These are phyloP conservation scores for Rusavskia elegans DNA, from an alignment of 495 filamentous ascomycete genomes.

Conservation along the genomic window DNA sequence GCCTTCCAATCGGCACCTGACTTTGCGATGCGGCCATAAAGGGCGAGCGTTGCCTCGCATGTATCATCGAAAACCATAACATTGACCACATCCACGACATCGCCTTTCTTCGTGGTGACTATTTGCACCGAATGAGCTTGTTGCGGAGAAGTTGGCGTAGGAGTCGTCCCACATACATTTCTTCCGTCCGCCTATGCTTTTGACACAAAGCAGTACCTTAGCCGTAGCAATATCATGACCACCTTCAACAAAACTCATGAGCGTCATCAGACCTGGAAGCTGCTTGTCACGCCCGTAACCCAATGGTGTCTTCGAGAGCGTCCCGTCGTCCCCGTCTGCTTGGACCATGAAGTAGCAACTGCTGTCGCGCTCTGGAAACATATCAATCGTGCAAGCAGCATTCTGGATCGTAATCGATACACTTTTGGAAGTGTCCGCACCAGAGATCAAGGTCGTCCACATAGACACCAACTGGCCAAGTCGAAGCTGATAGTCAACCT, in stretches of 20 bases:
- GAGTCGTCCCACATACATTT: slow-evolving; percentile 9
- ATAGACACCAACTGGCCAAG: slow-evolving; percentile 15
- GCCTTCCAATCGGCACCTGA: slow-evolving; percentile 36
- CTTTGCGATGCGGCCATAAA: slow-evolving; percentile 33
- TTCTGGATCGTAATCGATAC: neutral
- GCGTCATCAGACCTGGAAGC: slow-evolving; percentile 25
- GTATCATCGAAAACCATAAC: slow-evolving; percentile 47
- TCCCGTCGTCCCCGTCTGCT: slow-evolving; percentile 22
- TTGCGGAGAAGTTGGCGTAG: neutral
- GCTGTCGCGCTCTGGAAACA: slow-evolving; percentile 33
- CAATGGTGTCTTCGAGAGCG: slow-evolving; percentile 22
- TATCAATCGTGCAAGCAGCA: slow-evolving; percentile 23
- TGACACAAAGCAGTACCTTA: slow-evolving; percentile 30
- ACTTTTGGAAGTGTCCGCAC: slow-evolving; percentile 2
- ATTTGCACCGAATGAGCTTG: slow-evolving; percentile 1
- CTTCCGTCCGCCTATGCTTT: slow-evolving; percentile 27
- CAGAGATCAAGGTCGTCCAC: slow-evolving; percentile 14
- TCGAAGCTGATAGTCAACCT: slow-evolving; percentile 11
- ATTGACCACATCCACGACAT: slow-evolving; percentile 28
- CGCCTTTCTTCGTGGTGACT: slow-evolving; percentile 31
- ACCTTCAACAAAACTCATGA: slow-evolving; percentile 28
- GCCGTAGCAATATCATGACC: slow-evolving; percentile 22
- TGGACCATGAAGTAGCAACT: slow-evolving; percentile 25
- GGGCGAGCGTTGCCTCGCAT: slow-evolving; percentile 29
- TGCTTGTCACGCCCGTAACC: slow-evolving; percentile 17